phyloP scores from a whole-genome alignment of 305 asterid genomes.

The Fraxinus angustifolia region DNA sequence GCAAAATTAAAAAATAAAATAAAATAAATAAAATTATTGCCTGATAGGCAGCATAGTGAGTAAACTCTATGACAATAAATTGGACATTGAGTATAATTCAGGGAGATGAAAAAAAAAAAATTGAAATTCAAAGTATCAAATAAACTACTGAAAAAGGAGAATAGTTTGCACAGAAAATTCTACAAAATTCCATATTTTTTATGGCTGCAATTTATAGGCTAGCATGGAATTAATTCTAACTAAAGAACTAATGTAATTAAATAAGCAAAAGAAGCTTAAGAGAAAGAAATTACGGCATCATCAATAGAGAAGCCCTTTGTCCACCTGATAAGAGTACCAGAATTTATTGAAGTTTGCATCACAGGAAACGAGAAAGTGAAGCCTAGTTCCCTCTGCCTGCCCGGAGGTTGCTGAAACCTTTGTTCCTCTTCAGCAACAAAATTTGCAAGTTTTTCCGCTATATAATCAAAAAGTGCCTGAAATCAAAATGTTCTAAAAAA shows the following conservation, averaged over 20 bases:
- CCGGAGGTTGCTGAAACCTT: constrained; percentile 59
- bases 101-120: too few species aligned
- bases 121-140: not conserved
- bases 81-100: not conserved
- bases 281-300: constrained; percentile 47
- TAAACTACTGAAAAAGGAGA: not conserved
- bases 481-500: constrained; percentile 13
- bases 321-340: constrained; percentile 90
- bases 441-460: constrained; percentile 70
- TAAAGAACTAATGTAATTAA: not conserved
- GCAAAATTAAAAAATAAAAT: not conserved
- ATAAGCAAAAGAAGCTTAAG: constrained; percentile 5
- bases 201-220: not conserved
- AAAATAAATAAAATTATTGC: not conserved
- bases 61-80: not conserved
- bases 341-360: constrained; percentile 79
- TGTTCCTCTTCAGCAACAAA: constrained; percentile 69
- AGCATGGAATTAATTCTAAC: not conserved
- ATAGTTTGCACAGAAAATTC: not conserved
- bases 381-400: constrained; percentile 73
- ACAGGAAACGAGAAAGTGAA: constrained; percentile 95
- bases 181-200: not conserved
- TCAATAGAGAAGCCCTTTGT: constrained; percentile 86
- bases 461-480: constrained; percentile 85
- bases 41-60: not conserved